phyloP scores from a whole-genome alignment of 495 filamentous ascomycete species.

The Aspergillus panamensis region DNA sequence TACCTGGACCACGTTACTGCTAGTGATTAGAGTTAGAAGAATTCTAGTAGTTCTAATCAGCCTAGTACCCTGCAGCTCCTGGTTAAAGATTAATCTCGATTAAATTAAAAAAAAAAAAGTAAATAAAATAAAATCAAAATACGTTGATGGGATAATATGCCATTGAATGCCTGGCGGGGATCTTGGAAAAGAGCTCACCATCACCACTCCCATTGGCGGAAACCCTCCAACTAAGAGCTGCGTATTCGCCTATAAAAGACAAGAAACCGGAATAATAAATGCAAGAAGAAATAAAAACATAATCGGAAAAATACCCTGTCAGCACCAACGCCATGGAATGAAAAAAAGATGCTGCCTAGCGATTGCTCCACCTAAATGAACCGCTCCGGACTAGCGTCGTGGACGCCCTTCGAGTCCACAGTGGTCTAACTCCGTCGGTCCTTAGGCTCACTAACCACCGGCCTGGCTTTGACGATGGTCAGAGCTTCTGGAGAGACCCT shows the following conservation, averaged over 20 bases:
- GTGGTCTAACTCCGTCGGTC: conserved; percentile 5
- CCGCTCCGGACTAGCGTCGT: conserved; percentile 11
- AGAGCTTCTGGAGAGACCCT: conserved; percentile 31
- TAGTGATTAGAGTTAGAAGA: conserved; percentile 1
- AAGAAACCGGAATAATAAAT: background rate
- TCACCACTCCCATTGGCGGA: background rate
- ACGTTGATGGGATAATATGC: background rate
- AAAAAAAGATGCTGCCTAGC: conserved; percentile 27
- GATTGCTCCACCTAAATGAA: conserved; percentile 18
- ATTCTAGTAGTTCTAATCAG: background rate
- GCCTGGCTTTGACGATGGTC: conserved; percentile 20
- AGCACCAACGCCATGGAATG: conserved; percentile 12
- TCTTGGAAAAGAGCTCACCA: background rate
- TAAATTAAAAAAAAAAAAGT: background rate
- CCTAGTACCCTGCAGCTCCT: background rate
- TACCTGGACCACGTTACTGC: conserved; percentile 10
- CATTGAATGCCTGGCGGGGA: conserved; percentile 1
- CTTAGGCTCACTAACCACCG: conserved; percentile 5
- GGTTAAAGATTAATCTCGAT: background rate
- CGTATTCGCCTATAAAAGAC: background rate
- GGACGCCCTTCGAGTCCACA: conserved; percentile 17
- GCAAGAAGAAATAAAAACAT: conserved; percentile 5
- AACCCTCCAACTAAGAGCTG: background rate
- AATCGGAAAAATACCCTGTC: conserved; percentile 2
- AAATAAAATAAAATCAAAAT: background rate